Evolutionary conservation across 2,329 filamentous ascomycete species (phyloP).

Genomic region (Lecanicillium sp.): DNA sequence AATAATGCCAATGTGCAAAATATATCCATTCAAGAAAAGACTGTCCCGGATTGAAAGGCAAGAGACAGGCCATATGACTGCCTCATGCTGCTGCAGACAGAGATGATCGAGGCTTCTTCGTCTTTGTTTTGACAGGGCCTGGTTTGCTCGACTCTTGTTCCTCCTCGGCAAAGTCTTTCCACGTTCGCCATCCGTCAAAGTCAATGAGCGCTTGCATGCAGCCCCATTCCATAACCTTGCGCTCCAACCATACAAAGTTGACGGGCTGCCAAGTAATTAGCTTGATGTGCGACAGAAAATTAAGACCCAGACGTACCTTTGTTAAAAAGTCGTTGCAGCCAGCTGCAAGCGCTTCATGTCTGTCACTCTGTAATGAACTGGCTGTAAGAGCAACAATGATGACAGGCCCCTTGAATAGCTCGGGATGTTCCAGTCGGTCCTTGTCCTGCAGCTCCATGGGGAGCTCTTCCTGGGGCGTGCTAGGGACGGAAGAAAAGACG

Average conservation of each 20-base stretch:
- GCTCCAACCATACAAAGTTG: constrained; percentile 93
- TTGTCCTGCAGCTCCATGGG: constrained; percentile 46
- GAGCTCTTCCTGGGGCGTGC: constrained; percentile 39
- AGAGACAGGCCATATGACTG: too few relatives aligned
- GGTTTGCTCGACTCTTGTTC: constrained; percentile 32
- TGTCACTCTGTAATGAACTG: constrained; percentile 87
- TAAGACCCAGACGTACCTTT: constrained; percentile 53
- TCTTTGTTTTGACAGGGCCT: constrained; percentile 27
- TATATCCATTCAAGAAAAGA: background rate
- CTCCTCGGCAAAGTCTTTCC: constrained; percentile 71
- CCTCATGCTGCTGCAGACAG: constrained; percentile 19
- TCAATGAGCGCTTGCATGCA: constrained; percentile 99
- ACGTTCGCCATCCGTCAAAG: constrained; percentile 95
- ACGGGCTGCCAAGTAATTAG: constrained; percentile 57
- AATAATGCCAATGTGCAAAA: background rate
- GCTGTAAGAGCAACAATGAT: constrained; percentile 97
- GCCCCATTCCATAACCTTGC: constrained; percentile 98
- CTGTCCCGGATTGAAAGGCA: too few relatives aligned
- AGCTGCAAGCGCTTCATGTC: constrained; percentile 87
- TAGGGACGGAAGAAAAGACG: constrained; percentile 68
- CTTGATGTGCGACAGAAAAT: constrained; percentile 15
- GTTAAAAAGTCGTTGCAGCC: constrained; percentile 98
- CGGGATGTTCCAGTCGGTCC: constrained; percentile 59
- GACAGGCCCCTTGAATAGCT: constrained; percentile 88
- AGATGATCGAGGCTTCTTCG: constrained; percentile 37